phyloP scores from a whole-genome alignment of 1,139 yeast species.

The Hansenula lynferdii region DNA sequence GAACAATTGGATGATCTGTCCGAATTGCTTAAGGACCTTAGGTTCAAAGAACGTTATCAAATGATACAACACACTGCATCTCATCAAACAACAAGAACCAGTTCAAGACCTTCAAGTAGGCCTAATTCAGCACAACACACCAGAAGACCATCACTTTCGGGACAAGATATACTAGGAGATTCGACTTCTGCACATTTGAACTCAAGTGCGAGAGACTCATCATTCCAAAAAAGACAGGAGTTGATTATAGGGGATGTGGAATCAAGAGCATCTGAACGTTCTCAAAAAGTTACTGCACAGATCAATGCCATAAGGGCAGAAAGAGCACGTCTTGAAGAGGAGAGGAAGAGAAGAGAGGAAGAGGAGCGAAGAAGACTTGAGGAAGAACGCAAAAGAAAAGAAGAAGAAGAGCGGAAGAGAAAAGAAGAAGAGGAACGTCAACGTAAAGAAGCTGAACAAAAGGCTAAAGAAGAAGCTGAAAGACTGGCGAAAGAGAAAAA shows the following conservation, averaged over 20 bases:
- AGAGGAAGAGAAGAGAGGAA: slow-evolving; percentile 19
- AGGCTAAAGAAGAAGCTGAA: slow-evolving; percentile 8
- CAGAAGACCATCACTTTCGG: not conserved
- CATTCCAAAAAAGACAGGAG: slow-evolving; percentile 5
- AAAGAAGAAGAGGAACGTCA: slow-evolving; percentile 10
- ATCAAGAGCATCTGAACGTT: slow-evolving; percentile 13
- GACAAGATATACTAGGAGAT: not conserved
- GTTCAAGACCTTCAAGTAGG: not conserved
- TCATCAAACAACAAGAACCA: not conserved
- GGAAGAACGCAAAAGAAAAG: slow-evolving; percentile 13
- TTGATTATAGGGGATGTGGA: slow-evolving; percentile 9
- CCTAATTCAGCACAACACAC: slow-evolving; percentile 1
- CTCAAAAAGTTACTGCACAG: slow-evolving; percentile 18
- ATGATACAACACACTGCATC: slow-evolving; percentile 5
- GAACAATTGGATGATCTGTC: slow-evolving; percentile 11
- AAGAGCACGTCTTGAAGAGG: slow-evolving; percentile 17
- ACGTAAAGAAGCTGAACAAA: slow-evolving; percentile 8
- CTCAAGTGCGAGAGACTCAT: not conserved
- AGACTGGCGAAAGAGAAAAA: slow-evolving; percentile 6
- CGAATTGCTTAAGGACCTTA: slow-evolving; percentile 17
- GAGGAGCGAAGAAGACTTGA: slow-evolving; percentile 13
- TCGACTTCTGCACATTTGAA: not conserved
- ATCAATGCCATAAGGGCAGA: slow-evolving; percentile 19
- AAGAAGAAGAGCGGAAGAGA: slow-evolving; percentile 12
- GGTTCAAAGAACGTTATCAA: slow-evolving; percentile 18